A percentile compares a stretch with the other conserved stretches of the same genome.
phyloP scores from a whole-genome alignment of 2,329 filamentous ascomycete species.

The Phyllosticta citribraziliensis region DNA sequence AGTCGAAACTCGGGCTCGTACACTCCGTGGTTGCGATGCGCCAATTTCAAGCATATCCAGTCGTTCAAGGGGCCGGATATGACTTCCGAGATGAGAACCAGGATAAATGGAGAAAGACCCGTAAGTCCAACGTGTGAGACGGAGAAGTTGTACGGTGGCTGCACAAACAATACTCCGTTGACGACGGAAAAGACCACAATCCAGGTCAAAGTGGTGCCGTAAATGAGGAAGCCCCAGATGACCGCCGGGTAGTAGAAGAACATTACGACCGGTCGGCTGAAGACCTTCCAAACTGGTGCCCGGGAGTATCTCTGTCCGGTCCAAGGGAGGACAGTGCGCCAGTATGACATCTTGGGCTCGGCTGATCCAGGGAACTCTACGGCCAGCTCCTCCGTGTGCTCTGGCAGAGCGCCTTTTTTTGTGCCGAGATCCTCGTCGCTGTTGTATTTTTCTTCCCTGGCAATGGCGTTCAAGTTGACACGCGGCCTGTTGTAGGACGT shows the following conservation, averaged over 20 bases:
- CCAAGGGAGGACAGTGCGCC: constrained; percentile 19
- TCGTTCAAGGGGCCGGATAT: constrained; percentile 37
- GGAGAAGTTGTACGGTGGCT: constrained; percentile 36
- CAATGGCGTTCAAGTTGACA: constrained; percentile 3
- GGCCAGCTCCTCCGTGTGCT: not conserved
- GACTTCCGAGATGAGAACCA: constrained; percentile 37
- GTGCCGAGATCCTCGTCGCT: constrained; percentile 14
- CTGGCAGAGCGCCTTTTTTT: constrained; percentile 6
- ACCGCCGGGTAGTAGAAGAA: constrained; percentile 28
- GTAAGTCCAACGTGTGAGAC: constrained; percentile 42
- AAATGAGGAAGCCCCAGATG: constrained; percentile 30
- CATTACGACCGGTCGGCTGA: constrained; percentile 26
- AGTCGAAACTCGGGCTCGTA: constrained; percentile 21
- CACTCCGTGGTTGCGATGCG: constrained; percentile 18
- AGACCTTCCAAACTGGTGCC: constrained; percentile 25
- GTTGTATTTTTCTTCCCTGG: constrained; percentile 10
- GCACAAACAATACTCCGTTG: constrained; percentile 32
- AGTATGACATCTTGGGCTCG: constrained; percentile 18
- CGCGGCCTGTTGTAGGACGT: constrained; percentile 17
- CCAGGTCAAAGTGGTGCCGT: constrained; percentile 33
- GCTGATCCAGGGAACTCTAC: not conserved
- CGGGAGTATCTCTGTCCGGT: constrained; percentile 23
- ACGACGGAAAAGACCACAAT: constrained; percentile 39
- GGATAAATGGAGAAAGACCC: constrained; percentile 41
- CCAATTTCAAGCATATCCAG: constrained; percentile 25